A percentile compares a stretch with the other conserved stretches of the same genome.
phyloP scores from a whole-genome alignment of 371 early-diverging fungal genomes.

The Dinochytrium kinnereticum region DNA sequence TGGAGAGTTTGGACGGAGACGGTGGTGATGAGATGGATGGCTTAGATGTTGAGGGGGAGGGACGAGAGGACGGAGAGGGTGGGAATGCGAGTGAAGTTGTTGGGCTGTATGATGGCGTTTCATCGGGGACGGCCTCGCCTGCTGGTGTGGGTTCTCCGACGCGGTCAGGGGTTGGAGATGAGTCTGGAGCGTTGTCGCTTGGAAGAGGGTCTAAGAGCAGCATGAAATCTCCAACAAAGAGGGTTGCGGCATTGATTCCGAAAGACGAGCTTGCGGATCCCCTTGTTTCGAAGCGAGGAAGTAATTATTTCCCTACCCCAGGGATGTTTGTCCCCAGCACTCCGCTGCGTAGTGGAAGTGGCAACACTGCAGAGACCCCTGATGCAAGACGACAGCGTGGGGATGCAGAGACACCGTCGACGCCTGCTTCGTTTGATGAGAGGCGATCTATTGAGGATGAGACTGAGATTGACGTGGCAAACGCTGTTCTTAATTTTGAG shows the following conservation, averaged over 20 bases:
- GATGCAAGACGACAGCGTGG: background rate
- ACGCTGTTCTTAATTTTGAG: too few relatives aligned
- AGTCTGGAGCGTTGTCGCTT: too few relatives aligned
- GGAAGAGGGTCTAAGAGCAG: background rate
- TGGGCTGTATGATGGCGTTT: background rate
- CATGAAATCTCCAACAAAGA: background rate
- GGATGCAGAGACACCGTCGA: too few relatives aligned
- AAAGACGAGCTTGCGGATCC: background rate
- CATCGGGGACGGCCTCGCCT: background rate
- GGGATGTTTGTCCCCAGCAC: background rate
- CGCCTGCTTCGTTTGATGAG: background rate
- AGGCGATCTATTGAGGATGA: background rate
- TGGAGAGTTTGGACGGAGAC: background rate
- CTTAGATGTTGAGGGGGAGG: background rate
- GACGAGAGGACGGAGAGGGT: background rate
- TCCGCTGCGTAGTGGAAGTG: background rate
- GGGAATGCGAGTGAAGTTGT: background rate
- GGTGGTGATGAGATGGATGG: background rate
- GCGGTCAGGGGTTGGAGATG: too few relatives aligned
- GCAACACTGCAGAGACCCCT: background rate
- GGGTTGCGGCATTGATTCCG: background rate
- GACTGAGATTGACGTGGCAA: too few relatives aligned
- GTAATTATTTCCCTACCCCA: conserved; percentile 5
- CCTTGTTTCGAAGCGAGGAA: background rate
- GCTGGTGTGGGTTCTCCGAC: background rate